Evolutionary conservation across 345 rosid genomes (phyloP).

Genomic region (Viola odorata): DNA sequence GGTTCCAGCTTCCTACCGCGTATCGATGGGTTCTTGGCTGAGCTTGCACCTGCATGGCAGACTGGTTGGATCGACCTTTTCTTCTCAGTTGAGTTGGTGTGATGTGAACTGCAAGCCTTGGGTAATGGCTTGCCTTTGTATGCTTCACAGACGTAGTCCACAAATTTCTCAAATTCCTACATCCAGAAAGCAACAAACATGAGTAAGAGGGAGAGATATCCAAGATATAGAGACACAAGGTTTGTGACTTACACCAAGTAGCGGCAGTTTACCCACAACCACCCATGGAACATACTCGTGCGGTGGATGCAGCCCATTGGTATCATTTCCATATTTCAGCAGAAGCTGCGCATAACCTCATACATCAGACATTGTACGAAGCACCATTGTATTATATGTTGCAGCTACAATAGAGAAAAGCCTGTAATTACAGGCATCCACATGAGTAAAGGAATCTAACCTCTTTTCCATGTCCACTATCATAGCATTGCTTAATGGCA

Average conservation of each 20-base stretch:
- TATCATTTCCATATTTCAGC: not conserved
- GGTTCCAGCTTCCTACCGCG: not conserved
- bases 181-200: not conserved
- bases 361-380: not conserved
- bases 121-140: conserved; percentile 25
- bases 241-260: conserved; percentile 4
- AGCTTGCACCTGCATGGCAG: conserved; percentile 6
- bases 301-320: not conserved
- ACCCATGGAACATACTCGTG: conserved; percentile 6
- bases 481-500: conserved; percentile 1
- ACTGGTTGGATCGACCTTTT: conserved; percentile 11
- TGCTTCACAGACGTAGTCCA: conserved; percentile 30
- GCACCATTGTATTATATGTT: not conserved
- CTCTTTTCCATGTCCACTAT: not conserved
- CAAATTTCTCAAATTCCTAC: conserved; percentile 29
- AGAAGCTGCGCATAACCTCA: conserved; percentile 1
- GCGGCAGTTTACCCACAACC: not conserved
- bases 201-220: not conserved
- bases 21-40: not conserved
- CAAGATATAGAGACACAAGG: not conserved
- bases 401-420: not conserved
- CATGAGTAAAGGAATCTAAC: not conserved
- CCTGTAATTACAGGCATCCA: not conserved
- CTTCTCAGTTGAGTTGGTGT: not conserved
- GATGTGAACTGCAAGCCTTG: conserved; percentile 16